Evolutionary conservation across 805 yeast species (phyloP).

Genomic region (Saturnispora sekii): DNA sequence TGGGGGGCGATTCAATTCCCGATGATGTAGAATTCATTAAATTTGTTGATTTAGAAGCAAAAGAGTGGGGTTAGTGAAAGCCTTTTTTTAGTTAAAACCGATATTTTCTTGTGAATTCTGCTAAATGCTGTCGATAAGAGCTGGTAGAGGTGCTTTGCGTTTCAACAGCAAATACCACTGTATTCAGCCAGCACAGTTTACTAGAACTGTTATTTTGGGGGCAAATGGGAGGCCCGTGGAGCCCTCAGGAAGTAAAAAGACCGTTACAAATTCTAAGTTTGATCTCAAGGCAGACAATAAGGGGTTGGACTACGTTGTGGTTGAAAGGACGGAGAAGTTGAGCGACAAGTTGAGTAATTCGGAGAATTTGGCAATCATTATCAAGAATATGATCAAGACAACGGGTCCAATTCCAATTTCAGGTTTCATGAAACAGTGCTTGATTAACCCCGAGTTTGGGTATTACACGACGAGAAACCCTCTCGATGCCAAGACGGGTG

Average conservation of each 20-base stretch:
- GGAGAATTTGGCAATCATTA: constrained; percentile 21
- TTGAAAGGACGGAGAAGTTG: constrained; percentile 4
- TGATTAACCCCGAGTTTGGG: constrained; percentile 68
- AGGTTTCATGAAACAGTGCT: constrained; percentile 71
- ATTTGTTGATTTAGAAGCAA: no score
- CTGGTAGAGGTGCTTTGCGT: neutral
- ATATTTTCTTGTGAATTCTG: neutral
- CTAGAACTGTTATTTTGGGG: constrained; percentile 6
- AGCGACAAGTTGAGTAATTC: constrained; percentile 3
- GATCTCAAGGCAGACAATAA: neutral
- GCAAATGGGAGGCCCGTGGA: constrained; percentile 7
- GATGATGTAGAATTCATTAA: no score
- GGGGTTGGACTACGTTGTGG: neutral
- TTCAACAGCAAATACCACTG: neutral
- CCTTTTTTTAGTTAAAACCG: no score
- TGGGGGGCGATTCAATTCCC: no score
- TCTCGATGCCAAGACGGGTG: constrained; percentile 41
- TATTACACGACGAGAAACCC: constrained; percentile 76
- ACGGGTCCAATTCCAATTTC: constrained; percentile 73
- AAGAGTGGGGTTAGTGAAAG: no score
- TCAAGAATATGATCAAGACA: constrained; percentile 44
- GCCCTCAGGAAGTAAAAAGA: neutral
- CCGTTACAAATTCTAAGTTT: no score
- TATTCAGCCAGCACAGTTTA: neutral
- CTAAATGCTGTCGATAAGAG: constrained; percentile 1